Conservation (phyloP, 2,329 filamentous ascomycete species). For the Venturia carpophila region DNA sequence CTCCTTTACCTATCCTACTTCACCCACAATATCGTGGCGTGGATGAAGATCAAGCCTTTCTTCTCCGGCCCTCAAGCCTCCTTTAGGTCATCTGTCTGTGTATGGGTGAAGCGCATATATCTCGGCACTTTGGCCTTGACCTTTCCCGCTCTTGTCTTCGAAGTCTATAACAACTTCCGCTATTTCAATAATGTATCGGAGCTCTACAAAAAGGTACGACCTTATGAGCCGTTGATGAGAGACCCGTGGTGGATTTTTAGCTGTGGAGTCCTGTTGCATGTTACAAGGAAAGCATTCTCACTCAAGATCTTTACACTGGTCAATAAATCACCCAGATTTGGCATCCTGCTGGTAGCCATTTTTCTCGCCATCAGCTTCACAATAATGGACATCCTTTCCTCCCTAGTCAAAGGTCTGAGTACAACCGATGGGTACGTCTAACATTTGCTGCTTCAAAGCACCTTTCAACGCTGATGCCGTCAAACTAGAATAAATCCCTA, state of each 20-base stretch:
- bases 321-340: constrained; percentile 55
- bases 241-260: constrained; percentile 65
- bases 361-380: constrained; percentile 53
- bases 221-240: constrained; percentile 46
- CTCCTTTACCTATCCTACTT: constrained; percentile 56
- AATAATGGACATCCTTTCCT: constrained; percentile 52
- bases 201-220: constrained; percentile 48
- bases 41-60: constrained; percentile 59
- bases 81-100: constrained; percentile 4
- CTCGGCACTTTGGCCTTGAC: constrained; percentile 48
- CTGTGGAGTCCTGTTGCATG: constrained; percentile 51
- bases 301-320: constrained; percentile 51
- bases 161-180: constrained; percentile 57
- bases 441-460: not conserved
- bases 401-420: constrained; percentile 38
- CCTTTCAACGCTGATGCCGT: not conserved
- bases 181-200: constrained; percentile 51
- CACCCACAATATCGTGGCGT: constrained; percentile 58
- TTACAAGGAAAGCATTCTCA: constrained; percentile 55
- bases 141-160: constrained; percentile 48
- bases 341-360: constrained; percentile 55
- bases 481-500: constrained; percentile 48
- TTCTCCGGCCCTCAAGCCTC: constrained; percentile 34
- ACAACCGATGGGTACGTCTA: constrained; percentile 35
- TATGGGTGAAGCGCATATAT: constrained; percentile 4